Percentiles rank a stretch among this genome's conserved stretches.
phyloP scores from a whole-genome alignment of 495 filamentous ascomycete species.

The Penicillium paradoxum region DNA sequence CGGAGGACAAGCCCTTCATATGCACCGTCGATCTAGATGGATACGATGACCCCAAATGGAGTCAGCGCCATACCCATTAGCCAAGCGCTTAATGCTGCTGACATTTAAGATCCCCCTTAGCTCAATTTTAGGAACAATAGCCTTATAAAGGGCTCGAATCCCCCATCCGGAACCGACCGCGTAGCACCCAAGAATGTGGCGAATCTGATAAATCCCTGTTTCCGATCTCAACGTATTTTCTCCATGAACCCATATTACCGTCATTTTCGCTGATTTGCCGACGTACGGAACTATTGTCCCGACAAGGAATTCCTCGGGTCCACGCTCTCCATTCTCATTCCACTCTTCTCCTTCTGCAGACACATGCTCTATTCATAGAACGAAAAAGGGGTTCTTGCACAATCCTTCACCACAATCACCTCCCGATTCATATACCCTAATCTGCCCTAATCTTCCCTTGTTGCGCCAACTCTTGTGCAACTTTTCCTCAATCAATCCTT shows the following conservation, averaged over 20 bases:
- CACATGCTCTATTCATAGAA: background rate
- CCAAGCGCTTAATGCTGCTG: conserved; percentile 5
- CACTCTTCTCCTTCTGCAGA: conserved; percentile 15
- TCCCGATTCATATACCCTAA: background rate
- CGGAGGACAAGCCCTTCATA: conserved; percentile 8
- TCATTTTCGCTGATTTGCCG: conserved; percentile 14
- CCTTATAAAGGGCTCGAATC: background rate
- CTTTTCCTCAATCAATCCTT: background rate
- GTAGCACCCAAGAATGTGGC: conserved; percentile 21
- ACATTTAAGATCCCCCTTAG: background rate
- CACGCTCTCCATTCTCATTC: conserved; percentile 24
- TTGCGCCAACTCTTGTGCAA: background rate
- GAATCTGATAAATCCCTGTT: conserved; percentile 26
- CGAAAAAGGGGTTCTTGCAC: background rate
- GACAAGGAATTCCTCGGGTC: conserved; percentile 25
- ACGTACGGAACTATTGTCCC: conserved; percentile 25
- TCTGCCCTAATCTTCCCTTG: background rate
- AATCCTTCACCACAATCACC: background rate
- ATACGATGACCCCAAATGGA: conserved; percentile 12
- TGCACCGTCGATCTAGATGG: conserved; percentile 26
- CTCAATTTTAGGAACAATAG: background rate
- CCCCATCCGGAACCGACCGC: background rate
- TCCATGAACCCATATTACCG: background rate
- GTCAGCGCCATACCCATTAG: conserved; percentile 11
- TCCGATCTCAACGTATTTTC: conserved; percentile 10